These are phyloP conservation scores for Pichia sp. DNA, from an alignment of 1,139 yeast species.

Conservation along the genomic window DNA sequence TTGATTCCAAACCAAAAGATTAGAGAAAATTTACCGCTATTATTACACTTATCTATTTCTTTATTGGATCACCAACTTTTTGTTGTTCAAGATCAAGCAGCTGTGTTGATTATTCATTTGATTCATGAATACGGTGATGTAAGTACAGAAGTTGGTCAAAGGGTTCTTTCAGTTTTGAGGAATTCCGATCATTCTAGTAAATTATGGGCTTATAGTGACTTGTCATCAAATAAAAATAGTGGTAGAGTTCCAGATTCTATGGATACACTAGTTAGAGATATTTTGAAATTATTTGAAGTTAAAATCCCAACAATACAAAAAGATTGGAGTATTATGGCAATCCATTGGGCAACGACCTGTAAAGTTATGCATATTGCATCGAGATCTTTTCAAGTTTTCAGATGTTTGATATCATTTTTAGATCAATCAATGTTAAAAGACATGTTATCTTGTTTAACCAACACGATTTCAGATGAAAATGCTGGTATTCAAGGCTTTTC, in stretches of 20 bases:
- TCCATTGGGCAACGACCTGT: conserved; percentile 95
- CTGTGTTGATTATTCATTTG: conserved; percentile 65
- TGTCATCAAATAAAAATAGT: conserved; percentile 68
- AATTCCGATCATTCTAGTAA: conserved; percentile 36
- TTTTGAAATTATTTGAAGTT: conserved; percentile 50
- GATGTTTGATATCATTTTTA: conserved; percentile 69
- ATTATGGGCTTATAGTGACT: conserved; percentile 84
- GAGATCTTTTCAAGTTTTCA: conserved; percentile 85
- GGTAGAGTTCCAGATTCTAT: conserved; percentile 84
- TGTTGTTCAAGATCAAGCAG: conserved; percentile 79
- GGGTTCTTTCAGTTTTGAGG: conserved; percentile 49
- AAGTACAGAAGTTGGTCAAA: conserved; percentile 46
- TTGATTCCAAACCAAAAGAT: conserved; percentile 55
- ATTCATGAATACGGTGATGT: conserved; percentile 56
- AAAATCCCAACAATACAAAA: conserved; percentile 46
- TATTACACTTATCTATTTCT: conserved; percentile 76
- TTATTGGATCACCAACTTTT: conserved; percentile 81
- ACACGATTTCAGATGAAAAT: conserved; percentile 85
- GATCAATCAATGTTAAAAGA: conserved; percentile 89
- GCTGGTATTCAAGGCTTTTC: conserved; percentile 93
- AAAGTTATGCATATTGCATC: conserved; percentile 97
- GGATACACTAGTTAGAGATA: conserved; percentile 68
- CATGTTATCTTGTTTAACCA: conserved; percentile 88
- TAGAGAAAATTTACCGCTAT: conserved; percentile 55
- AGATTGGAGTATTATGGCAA: conserved; percentile 79